Conservation (phyloP, 148 eudicot genomes). For the Vaccinium myrtillus region DNA sequence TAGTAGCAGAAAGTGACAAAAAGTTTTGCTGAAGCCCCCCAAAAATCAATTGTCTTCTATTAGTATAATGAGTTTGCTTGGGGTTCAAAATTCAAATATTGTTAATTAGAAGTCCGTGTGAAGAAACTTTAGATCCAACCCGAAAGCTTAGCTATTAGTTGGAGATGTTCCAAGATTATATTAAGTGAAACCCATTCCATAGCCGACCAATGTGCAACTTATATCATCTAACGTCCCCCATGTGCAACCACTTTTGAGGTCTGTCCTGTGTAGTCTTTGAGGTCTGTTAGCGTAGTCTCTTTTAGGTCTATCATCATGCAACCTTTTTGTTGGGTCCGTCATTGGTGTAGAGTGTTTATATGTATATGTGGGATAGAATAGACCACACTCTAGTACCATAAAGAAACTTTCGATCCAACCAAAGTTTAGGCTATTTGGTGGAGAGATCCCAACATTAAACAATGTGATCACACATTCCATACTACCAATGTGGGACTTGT, state of each 20-base stretch:
- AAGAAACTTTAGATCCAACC: not conserved
- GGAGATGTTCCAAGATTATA: not conserved
- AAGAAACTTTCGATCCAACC: not conserved
- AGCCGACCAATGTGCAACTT: not conserved
- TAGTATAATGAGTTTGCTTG: not conserved
- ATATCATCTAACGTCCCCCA: no score
- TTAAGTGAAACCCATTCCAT: not conserved
- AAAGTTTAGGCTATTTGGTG: not conserved
- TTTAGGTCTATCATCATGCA: not conserved
- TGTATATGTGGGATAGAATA: not conserved
- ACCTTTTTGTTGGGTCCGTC: not conserved
- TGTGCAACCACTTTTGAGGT: no score
- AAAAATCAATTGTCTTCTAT: not conserved
- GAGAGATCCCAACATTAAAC: not conserved
- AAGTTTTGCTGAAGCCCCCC: not conserved
- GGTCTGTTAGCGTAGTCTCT: no score
- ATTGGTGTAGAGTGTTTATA: not conserved
- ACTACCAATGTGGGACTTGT: not conserved
- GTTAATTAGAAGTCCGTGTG: not conserved
- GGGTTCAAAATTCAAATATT: not conserved
- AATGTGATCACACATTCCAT: not conserved
- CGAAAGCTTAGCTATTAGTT: not conserved
- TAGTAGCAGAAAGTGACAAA: not conserved
- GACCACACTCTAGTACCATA: not conserved
- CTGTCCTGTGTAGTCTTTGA: no score